Evolutionary conservation across 371 early-diverging fungal species (phyloP).

Genomic region (Mucor piriformis): DNA sequence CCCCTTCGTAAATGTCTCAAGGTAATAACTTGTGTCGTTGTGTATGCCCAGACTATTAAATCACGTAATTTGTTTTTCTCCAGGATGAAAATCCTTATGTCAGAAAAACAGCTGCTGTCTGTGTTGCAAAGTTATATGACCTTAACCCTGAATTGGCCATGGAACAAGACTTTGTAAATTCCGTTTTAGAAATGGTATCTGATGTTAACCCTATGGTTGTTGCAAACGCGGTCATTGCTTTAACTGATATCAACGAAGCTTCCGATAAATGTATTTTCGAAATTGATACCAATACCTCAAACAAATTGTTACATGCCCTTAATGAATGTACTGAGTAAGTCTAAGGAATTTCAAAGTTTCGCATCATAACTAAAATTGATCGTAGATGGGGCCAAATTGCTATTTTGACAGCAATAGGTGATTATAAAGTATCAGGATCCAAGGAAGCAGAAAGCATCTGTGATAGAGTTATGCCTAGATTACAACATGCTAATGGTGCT

Average conservation of each 20-base stretch:
- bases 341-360: background rate
- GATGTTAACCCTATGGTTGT: constrained; percentile 96
- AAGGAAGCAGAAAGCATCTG: constrained; percentile 86
- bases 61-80: background rate
- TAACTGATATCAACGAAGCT: constrained; percentile 91
- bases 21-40: constrained; percentile 4
- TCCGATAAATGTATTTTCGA: constrained; percentile 77
- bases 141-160: constrained; percentile 73
- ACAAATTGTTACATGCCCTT: constrained; percentile 90
- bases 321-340: constrained; percentile 95
- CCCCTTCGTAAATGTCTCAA: constrained; percentile 85
- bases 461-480: constrained; percentile 86
- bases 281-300: constrained; percentile 78
- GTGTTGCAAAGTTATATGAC: constrained; percentile 88
- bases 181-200: constrained; percentile 85
- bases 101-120: constrained; percentile 28
- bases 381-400: constrained; percentile 94
- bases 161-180: constrained; percentile 84
- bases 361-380: too few species aligned
- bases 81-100: constrained; percentile 31
- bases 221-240: constrained; percentile 94
- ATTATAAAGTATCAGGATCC: constrained; percentile 68
- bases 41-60: background rate
- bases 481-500: constrained; percentile 93
- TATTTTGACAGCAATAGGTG: constrained; percentile 85